Conservation (phyloP, 495 filamentous ascomycete genomes). For the Viridothelium virens region DNA sequence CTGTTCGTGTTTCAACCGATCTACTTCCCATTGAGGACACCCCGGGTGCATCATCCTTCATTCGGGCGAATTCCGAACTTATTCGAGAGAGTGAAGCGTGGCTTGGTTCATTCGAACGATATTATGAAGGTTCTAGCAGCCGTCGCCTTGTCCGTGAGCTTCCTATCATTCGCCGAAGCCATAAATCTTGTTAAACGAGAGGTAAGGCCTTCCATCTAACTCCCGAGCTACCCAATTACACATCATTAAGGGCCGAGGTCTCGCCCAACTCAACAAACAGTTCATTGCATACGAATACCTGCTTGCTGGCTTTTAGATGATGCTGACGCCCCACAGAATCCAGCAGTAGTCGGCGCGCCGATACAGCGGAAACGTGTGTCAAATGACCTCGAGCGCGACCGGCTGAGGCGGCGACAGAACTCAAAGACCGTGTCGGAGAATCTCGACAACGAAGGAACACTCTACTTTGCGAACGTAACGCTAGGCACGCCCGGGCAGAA, state of each 20-base stretch:
- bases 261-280: too few species aligned
- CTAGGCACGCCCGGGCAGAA: conserved; percentile 42
- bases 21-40: background rate
- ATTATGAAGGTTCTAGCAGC: conserved; percentile 16
- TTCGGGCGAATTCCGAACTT: background rate
- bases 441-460: conserved; percentile 38
- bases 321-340: conserved; percentile 13
- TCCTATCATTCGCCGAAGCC: conserved; percentile 24
- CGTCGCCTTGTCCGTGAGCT: conserved; percentile 19
- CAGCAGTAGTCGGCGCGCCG: conserved; percentile 1
- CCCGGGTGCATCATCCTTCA: background rate
- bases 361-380: conserved; percentile 33
- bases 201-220: conserved; percentile 15
- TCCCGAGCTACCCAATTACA: too few species aligned
- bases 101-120: background rate
- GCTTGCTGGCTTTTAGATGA: background rate
- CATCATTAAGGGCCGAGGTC: too few species aligned
- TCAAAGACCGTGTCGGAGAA: conserved; percentile 28
- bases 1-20: conserved; percentile 1
- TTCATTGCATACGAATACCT: too few species aligned
- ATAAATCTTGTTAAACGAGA: conserved; percentile 31
- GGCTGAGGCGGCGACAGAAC: conserved; percentile 23
- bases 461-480: conserved; percentile 43
- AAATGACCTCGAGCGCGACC: conserved; percentile 32
- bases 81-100: background rate